phyloP scores from a whole-genome alignment of 805 yeast genomes.

The Ogataea paraovalis region DNA sequence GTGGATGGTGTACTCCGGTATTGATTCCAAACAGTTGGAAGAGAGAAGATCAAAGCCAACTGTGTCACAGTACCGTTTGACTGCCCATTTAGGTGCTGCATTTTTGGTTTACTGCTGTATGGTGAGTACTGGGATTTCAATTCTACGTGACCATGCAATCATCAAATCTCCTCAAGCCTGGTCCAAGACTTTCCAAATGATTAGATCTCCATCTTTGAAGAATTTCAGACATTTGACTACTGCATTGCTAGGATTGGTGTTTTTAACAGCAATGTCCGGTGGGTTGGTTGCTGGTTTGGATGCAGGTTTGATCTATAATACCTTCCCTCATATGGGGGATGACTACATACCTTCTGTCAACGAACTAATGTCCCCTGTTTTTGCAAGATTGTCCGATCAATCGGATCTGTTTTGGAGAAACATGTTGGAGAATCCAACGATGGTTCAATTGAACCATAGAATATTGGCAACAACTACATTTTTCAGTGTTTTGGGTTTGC shows the following conservation, averaged over 20 bases:
- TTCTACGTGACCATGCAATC: slow-evolving; percentile 71
- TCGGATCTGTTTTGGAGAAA: slow-evolving; percentile 90
- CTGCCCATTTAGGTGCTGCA: slow-evolving; percentile 93
- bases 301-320: slow-evolving; percentile 94
- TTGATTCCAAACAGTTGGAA: slow-evolving; percentile 71
- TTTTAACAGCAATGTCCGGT: slow-evolving; percentile 93
- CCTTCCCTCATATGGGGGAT: slow-evolving; percentile 97
- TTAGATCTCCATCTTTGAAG: slow-evolving; percentile 57
- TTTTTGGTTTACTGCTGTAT: slow-evolving; percentile 83
- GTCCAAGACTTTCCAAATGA: slow-evolving; percentile 46
- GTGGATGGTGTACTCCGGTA: slow-evolving; percentile 99
- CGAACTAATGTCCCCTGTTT: slow-evolving; percentile 76
- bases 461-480: slow-evolving; percentile 80
- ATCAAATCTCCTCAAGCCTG: slow-evolving; percentile 61
- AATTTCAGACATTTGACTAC: slow-evolving; percentile 52
- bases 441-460: slow-evolving; percentile 91
- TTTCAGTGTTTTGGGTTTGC: slow-evolving; percentile 63
- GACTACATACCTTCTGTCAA: slow-evolving; percentile 65
- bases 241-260: slow-evolving; percentile 64
- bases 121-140: slow-evolving; percentile 84
- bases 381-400: slow-evolving; percentile 59
- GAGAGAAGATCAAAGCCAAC: slow-evolving; percentile 93
- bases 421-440: slow-evolving; percentile 89
- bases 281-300: slow-evolving; percentile 98
- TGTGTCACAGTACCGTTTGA: slow-evolving; percentile 89